Conservation (phyloP, 441 rosid genomes). For the Populus hybrid region DNA sequence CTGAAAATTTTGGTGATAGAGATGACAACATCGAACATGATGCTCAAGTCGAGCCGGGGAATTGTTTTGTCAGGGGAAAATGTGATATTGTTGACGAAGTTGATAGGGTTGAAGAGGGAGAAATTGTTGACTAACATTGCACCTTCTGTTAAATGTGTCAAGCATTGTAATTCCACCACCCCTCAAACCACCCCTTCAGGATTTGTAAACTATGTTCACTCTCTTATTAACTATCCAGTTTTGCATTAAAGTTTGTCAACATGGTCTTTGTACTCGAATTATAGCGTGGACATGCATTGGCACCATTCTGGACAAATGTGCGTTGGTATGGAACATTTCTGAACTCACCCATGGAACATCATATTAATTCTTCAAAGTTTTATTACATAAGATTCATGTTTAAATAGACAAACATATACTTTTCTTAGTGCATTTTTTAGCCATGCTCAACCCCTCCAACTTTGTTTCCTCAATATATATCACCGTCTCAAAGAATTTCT, state of each 20-base stretch:
- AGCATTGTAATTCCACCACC: neutral
- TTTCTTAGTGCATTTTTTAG: too few relatives aligned
- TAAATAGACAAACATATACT: too few relatives aligned
- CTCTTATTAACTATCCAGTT: neutral
- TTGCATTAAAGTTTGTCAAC: neutral
- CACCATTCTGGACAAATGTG: neutral
- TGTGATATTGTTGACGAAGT: conserved; percentile 5
- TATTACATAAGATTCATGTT: too few relatives aligned
- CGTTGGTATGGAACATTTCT: too few relatives aligned
- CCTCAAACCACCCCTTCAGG: neutral
- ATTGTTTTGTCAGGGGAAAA: conserved; percentile 2
- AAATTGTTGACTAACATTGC: conserved; percentile 43
- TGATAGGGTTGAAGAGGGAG: conserved; percentile 37
- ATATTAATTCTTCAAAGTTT: too few relatives aligned
- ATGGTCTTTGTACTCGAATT: neutral
- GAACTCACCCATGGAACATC: too few relatives aligned
- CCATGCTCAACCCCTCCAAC: too few relatives aligned
- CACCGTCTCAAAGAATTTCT: too few relatives aligned
- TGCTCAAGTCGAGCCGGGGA: conserved; percentile 12
- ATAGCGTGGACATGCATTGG: neutral
- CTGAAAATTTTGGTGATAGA: neutral
- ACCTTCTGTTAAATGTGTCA: neutral
- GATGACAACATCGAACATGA: neutral
- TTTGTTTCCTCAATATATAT: too few relatives aligned
- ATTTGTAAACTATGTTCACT: neutral